Conservation (phyloP, 441 rosid species). For the Rhodomyrtus psidioides region DNA sequence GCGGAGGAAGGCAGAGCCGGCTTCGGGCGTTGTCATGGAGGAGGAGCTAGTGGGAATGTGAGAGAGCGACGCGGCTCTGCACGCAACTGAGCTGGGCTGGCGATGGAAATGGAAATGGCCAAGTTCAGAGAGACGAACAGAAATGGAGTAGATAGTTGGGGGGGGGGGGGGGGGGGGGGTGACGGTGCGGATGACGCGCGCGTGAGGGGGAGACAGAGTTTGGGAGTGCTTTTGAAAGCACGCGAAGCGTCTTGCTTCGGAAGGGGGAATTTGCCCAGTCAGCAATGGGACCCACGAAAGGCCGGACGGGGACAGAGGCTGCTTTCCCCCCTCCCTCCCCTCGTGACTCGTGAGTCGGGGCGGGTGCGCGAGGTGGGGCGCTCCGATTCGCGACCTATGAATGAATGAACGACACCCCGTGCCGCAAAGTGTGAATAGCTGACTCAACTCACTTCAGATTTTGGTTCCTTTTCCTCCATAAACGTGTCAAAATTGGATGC, state of each 20-base stretch:
- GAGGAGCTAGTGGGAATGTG: neutral
- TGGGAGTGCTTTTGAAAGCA: neutral
- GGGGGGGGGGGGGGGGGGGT: neutral
- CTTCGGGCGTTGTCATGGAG: neutral
- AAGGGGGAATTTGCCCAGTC: neutral
- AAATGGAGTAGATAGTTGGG: neutral
- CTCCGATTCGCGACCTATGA: neutral
- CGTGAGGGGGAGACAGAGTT: neutral
- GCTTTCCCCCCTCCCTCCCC: accelerated
- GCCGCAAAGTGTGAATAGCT: neutral
- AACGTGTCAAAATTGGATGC: neutral
- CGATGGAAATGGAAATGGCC: neutral
- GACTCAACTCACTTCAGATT: neutral
- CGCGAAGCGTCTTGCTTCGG: neutral
- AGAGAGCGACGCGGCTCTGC: neutral
- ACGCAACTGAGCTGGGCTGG: neutral
- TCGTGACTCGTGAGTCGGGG: neutral
- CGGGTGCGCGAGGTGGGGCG: too few relatives aligned
- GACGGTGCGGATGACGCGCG: neutral
- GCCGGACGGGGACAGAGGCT: neutral
- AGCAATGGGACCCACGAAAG: neutral
- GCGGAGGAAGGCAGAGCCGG: neutral
- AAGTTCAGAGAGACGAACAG: neutral
- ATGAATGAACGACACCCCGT: too few relatives aligned
- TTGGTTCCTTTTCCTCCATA: neutral